These are phyloP conservation scores for Cladorrhinum sp. DNA, from an alignment of 2,329 filamentous ascomycete genomes.

Conservation along the genomic window DNA sequence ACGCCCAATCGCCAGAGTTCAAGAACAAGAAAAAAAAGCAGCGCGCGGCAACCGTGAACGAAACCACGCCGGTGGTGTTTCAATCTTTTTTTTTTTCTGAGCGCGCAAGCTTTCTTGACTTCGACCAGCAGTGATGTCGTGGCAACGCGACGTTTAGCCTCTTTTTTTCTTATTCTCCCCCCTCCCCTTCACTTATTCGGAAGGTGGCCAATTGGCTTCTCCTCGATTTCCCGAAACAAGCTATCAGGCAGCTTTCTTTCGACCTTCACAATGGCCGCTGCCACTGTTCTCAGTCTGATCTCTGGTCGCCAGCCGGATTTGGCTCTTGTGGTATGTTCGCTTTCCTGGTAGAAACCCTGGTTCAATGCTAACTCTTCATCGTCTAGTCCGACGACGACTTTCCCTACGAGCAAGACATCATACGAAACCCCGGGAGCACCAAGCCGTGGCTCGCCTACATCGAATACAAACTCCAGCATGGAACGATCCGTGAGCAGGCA, in stretches of 20 bases:
- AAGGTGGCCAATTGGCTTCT: slow-evolving; percentile 14
- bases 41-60: slow-evolving; percentile 12
- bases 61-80: slow-evolving; percentile 19
- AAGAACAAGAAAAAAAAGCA: slow-evolving; percentile 24
- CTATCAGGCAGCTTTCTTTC: background rate
- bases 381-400: slow-evolving; percentile 71
- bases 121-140: slow-evolving; percentile 27
- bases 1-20: slow-evolving; percentile 21
- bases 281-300: slow-evolving; percentile 11
- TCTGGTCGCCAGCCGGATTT: slow-evolving; percentile 43
- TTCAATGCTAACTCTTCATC: slow-evolving; percentile 25
- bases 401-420: slow-evolving; percentile 92
- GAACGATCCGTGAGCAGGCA: slow-evolving; percentile 79
- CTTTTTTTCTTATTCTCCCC: background rate
- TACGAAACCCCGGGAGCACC: slow-evolving; percentile 78
- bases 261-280: slow-evolving; percentile 23
- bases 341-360: background rate
- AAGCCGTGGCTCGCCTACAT: slow-evolving; percentile 96
- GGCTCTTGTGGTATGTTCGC: slow-evolving; percentile 45
- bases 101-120: slow-evolving; percentile 18
- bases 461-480: slow-evolving; percentile 85
- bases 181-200: slow-evolving; percentile 8
- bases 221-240: slow-evolving; percentile 5
- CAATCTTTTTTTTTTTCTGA: slow-evolving; percentile 14
- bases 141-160: slow-evolving; percentile 23